Evolutionary conservation across 2,329 filamentous ascomycete species (phyloP).

Genomic region (Incumbomyces lentus): DNA sequence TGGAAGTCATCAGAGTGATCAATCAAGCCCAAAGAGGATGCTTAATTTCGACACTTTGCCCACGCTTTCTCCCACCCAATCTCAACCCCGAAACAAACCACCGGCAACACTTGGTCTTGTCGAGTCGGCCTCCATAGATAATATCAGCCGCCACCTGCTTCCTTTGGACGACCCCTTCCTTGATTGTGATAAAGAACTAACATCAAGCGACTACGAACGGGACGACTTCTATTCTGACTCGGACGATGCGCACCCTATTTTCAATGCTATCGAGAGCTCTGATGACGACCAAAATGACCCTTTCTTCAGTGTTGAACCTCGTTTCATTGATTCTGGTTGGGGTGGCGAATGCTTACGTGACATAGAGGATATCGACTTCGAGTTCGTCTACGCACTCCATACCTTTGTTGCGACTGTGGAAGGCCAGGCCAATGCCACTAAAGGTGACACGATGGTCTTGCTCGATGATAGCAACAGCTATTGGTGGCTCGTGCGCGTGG

Average conservation of each 20-base stretch:
- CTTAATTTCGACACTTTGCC: constrained; percentile 1
- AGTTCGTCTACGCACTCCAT: constrained; percentile 96
- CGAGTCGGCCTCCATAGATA: constrained; percentile 9
- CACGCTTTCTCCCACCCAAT: neutral
- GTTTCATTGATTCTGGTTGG: constrained; percentile 63
- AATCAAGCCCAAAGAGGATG: constrained; percentile 8
- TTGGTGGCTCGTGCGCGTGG: constrained; percentile 96
- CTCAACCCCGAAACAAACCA: neutral
- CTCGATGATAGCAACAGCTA: constrained; percentile 98
- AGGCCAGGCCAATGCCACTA: constrained; percentile 94
- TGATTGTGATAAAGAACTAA: constrained; percentile 18
- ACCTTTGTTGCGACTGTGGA: constrained; percentile 97
- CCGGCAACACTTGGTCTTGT: constrained; percentile 6
- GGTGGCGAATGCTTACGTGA: constrained; percentile 76
- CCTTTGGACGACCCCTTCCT: constrained; percentile 34
- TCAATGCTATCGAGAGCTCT: constrained; percentile 31
- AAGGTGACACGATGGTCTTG: constrained; percentile 97
- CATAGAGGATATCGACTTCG: constrained; percentile 98
- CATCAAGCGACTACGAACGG: constrained; percentile 6
- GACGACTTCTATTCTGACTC: constrained; percentile 15
- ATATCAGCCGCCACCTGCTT: constrained; percentile 29
- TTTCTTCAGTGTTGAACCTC: constrained; percentile 46
- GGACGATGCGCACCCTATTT: constrained; percentile 25
- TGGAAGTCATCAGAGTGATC: constrained; percentile 39
- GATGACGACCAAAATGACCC: constrained; percentile 54